These are phyloP conservation scores for Albifimbria verrucaria DNA, from an alignment of 2,329 filamentous ascomycete genomes.

Conservation along the genomic window DNA sequence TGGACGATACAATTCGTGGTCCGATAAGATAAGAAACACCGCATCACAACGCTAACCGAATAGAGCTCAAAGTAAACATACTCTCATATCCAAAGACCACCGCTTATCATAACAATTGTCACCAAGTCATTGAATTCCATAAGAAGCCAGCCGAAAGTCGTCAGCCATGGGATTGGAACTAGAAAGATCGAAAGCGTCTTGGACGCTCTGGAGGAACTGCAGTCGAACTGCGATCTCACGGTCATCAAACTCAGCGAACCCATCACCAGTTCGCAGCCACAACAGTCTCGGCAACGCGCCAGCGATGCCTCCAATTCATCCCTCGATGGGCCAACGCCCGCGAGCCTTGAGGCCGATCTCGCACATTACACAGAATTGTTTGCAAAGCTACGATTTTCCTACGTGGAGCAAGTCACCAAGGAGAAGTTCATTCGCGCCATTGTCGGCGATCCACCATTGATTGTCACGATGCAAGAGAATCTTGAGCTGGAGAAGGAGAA, in stretches of 20 bases:
- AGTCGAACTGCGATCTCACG: slow-evolving; percentile 60
- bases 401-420: slow-evolving; percentile 97
- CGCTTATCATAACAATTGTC: no score
- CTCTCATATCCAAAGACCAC: neutral
- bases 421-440: slow-evolving; percentile 95
- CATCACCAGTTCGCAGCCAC: slow-evolving; percentile 51
- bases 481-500: slow-evolving; percentile 68
- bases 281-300: slow-evolving; percentile 47
- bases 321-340: slow-evolving; percentile 66
- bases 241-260: slow-evolving; percentile 77
- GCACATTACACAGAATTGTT: slow-evolving; percentile 93
- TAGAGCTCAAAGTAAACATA: slow-evolving; percentile 12
- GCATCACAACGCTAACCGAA: slow-evolving; percentile 7
- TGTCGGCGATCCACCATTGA: slow-evolving; percentile 82
- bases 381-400: slow-evolving; percentile 92
- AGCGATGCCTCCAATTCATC: slow-evolving; percentile 70
- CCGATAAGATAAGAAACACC: neutral
- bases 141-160: neutral
- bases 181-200: slow-evolving; percentile 38
- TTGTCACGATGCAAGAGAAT: slow-evolving; percentile 82
- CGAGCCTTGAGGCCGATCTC: slow-evolving; percentile 78
- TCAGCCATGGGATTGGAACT: slow-evolving; percentile 22
- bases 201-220: slow-evolving; percentile 48
- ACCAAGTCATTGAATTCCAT: no score
- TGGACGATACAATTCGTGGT: neutral